A percentile compares a stretch with the other conserved stretches of the same genome.
Conservation (phyloP, 1,284 basidiomycete genomes). For the Ustilago shanxiensis region DNA sequence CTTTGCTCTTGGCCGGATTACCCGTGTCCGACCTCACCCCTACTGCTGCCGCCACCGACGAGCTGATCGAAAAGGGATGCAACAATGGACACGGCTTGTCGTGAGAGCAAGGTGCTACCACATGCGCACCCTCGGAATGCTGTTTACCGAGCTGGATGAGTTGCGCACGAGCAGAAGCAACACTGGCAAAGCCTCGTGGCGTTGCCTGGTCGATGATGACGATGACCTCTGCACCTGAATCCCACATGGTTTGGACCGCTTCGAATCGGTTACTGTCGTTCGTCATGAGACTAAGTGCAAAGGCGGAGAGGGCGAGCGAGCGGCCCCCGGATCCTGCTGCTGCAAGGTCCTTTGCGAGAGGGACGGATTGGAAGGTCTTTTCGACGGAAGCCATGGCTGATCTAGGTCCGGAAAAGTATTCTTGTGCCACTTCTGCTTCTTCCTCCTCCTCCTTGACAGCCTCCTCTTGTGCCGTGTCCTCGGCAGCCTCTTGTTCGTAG, state of each 20-base stretch:
- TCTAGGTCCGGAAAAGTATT: constrained; percentile 35
- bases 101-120: constrained; percentile 87
- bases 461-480: constrained; percentile 6
- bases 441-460: constrained; percentile 3
- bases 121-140: constrained; percentile 73
- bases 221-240: constrained; percentile 78
- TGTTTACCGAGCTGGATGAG: constrained; percentile 77
- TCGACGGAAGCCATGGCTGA: constrained; percentile 36
- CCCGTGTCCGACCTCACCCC: constrained; percentile 27
- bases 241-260: constrained; percentile 86
- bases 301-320: constrained; percentile 85
- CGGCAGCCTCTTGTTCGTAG: constrained; percentile 33
- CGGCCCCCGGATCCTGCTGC: background rate
- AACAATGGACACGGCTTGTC: constrained; percentile 85
- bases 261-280: constrained; percentile 77
- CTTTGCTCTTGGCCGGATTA: constrained; percentile 66
- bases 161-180: constrained; percentile 85
- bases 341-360: constrained; percentile 31
- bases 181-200: constrained; percentile 80
- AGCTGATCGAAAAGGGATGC: constrained; percentile 50
- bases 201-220: constrained; percentile 88
- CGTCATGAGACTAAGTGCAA: constrained; percentile 81
- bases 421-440: constrained; percentile 7
- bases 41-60: constrained; percentile 15
- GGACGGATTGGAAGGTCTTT: constrained; percentile 41